Evolutionary conservation across 2,329 filamentous ascomycete species (phyloP).

Genomic region (Aspergillus sp.): DNA sequence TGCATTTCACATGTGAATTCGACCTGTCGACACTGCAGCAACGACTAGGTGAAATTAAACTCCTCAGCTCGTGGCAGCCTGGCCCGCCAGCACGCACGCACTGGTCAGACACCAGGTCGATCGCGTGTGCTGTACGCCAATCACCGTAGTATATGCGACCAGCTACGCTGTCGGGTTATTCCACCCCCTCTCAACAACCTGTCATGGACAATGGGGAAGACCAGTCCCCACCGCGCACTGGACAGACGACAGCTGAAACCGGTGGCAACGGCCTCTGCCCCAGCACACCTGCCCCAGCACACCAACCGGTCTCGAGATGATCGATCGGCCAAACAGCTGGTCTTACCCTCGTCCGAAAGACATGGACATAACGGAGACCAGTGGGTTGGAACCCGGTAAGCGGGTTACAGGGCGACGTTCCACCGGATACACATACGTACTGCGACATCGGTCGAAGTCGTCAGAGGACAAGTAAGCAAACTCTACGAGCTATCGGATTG

Average conservation of each 20-base stretch:
- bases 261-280: constrained; percentile 12
- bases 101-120: neutral
- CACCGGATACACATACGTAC: neutral
- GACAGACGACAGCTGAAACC: constrained; percentile 17
- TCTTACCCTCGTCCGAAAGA: neutral
- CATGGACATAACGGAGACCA: neutral
- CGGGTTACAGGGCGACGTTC: constrained; percentile 17
- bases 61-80: neutral
- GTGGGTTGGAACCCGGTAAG: neutral
- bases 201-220: neutral
- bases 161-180: neutral
- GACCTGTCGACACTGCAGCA: no score
- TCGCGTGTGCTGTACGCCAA: neutral
- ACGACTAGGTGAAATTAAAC: neutral
- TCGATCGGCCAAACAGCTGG: neutral
- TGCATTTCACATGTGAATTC: no score
- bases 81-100: neutral
- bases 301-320: neutral
- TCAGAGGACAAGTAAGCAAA: neutral
- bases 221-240: constrained; percentile 2
- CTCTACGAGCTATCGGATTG: no score
- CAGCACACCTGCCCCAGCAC: neutral
- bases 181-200: no score
- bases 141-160: neutral
- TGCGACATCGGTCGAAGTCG: neutral